Evolutionary conservation across 2,329 filamentous ascomycete genomes (phyloP).

Genomic region (Aspergillus alliaceus): DNA sequence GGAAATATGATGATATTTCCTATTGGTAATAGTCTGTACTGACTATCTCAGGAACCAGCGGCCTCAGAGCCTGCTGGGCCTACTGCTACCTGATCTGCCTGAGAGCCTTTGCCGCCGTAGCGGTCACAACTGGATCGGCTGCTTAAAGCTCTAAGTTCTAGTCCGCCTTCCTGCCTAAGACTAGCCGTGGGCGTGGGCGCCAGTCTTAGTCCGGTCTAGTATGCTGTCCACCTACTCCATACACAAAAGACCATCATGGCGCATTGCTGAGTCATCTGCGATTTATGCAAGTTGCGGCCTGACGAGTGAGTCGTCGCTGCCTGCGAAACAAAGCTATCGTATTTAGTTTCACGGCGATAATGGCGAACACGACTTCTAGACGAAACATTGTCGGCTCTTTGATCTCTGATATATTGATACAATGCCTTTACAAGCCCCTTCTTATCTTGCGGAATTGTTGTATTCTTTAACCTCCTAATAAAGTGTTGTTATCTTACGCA

Average conservation of each 20-base stretch:
- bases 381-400: neutral
- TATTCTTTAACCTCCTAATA: neutral
- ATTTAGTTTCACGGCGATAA: neutral
- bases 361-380: neutral
- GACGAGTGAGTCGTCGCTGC: neutral
- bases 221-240: too few species aligned
- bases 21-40: too few species aligned
- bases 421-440: neutral
- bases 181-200: too few species aligned
- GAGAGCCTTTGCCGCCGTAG: too few species aligned
- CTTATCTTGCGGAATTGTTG: neutral
- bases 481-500: neutral
- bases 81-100: too few species aligned
- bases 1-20: too few species aligned
- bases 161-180: too few species aligned
- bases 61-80: too few species aligned
- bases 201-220: too few species aligned
- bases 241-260: neutral
- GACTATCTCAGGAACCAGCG: too few species aligned
- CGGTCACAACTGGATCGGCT: too few species aligned
- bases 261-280: neutral
- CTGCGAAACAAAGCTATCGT: neutral
- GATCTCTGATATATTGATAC: neutral
- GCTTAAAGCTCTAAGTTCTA: too few species aligned
- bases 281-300: neutral